Conservation (phyloP, 2,329 filamentous ascomycete species). For the Phaeosphaeriaceae sp. region DNA sequence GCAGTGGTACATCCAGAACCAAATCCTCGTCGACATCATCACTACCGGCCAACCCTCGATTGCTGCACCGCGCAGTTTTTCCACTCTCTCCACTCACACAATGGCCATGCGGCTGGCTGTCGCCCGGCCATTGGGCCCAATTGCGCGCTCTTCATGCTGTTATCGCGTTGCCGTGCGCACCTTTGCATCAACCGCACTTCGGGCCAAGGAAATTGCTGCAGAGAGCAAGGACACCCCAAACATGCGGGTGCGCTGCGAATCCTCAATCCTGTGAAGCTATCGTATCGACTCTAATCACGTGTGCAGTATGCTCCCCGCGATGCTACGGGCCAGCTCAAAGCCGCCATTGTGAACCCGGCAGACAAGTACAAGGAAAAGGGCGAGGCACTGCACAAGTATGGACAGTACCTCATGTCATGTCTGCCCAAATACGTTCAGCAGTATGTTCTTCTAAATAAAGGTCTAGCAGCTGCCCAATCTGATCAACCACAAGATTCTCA, state of each 20-base stretch:
- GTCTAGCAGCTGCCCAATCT: not conserved
- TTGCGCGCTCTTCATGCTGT: conserved; percentile 44
- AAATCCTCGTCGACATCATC: conserved; percentile 33
- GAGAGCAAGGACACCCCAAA: conserved; percentile 53
- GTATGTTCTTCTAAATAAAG: conserved; percentile 43
- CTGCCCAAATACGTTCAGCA: conserved; percentile 98
- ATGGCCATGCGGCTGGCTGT: conserved; percentile 53
- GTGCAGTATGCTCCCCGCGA: conserved; percentile 52
- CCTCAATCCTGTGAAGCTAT: not conserved
- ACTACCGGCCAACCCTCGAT: conserved; percentile 21
- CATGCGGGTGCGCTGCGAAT: conserved; percentile 48
- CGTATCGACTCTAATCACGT: conserved; percentile 22
- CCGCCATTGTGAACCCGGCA: conserved; percentile 83
- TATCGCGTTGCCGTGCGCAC: conserved; percentile 44
- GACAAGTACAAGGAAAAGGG: conserved; percentile 91
- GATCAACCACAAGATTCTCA: conserved; percentile 68
- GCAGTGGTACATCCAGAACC: conserved; percentile 1
- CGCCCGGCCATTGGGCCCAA: conserved; percentile 47
- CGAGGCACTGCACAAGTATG: conserved; percentile 89
- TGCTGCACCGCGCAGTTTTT: conserved; percentile 35
- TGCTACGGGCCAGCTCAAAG: conserved; percentile 66
- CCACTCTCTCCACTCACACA: conserved; percentile 22
- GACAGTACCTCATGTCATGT: conserved; percentile 94
- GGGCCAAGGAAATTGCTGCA: conserved; percentile 53
- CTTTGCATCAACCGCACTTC: conserved; percentile 52